Evolutionary conservation across 768 basidiomycete species (phyloP), one percentile per base, ranked within the genome.

Genomic region (Leccinum rimulosum): DNA sequence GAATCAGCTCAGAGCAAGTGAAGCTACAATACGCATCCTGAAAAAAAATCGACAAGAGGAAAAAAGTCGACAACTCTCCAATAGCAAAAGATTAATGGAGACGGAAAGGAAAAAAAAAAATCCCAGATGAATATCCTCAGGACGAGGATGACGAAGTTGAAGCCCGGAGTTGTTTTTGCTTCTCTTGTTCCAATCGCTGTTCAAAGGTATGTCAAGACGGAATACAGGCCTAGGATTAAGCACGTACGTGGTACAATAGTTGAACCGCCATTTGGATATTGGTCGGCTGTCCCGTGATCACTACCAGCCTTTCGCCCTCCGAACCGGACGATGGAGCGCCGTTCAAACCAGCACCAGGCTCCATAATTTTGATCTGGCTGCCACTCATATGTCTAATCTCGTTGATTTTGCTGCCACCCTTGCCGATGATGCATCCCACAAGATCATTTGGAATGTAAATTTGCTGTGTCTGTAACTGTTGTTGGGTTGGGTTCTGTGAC

Each of bases 381-480:
- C 89, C 89, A 63, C 93, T 95, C 84, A 93, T 90, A 64, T 93
- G 87, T 64, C 97, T 83, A 63, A 99, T 97, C 76, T 99, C 97
- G 69, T 98, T 98, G 79, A 99, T 99, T 77, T 98, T 99, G 71
- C 89, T 87, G 10, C 97, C 97, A 19, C 93, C 96, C 74, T 98
- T 98, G 47, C 97, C 97, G 66, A 99, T 99, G 75, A 99, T 94
- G 63, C 91, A 93, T 11, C 93, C 96, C 25, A 99, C 97, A 28
- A 98, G 82, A 68, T 97, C 93, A 70, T 98, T 98, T 7, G 97
- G 97, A 63, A 99, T 97, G 73, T 90, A 99, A 62, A 99, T 97
- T 73, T 98, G 94, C 70, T 99, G 97, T 4, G 94, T 97, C 74
- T 97, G 94, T 56, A 95, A 74, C 70, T 90, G 88, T 66, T 84